Evolutionary conservation across 116 monocot species (phyloP).

Genomic region (Dioscorea cayenensis): DNA sequence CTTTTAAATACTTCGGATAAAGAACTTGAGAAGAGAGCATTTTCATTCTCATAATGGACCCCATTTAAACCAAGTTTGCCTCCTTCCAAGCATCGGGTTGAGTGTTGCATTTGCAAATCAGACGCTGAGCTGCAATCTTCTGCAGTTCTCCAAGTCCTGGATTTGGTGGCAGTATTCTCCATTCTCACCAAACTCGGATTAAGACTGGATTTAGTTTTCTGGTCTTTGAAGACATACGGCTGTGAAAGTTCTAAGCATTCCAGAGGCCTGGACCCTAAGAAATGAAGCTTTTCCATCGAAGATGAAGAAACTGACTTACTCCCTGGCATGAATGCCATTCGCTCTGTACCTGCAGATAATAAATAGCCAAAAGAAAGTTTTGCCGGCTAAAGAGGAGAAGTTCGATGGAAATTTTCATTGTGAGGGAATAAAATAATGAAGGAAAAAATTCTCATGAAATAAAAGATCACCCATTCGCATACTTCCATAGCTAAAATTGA

Average conservation of each 20-base stretch:
- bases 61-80: slow-evolving; percentile 21
- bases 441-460: too few species aligned
- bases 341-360: slow-evolving; percentile 26
- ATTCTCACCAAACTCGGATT: slow-evolving; percentile 21
- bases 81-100: slow-evolving; percentile 19
- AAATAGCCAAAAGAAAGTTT: not conserved
- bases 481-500: too few species aligned
- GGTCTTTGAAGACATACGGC: slow-evolving; percentile 25
- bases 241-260: slow-evolving; percentile 19
- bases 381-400: too few species aligned
- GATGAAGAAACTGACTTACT: slow-evolving; percentile 57
- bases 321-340: slow-evolving; percentile 31
- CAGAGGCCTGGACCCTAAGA: slow-evolving; percentile 14
- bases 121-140: slow-evolving; percentile 9
- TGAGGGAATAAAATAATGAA: too few species aligned
- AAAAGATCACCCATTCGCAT: too few species aligned
- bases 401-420: too few species aligned
- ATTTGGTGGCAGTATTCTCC: slow-evolving; percentile 14
- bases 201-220: slow-evolving; percentile 22
- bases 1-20: slow-evolving; percentile 44
- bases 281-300: slow-evolving; percentile 33
- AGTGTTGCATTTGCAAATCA: slow-evolving; percentile 20
- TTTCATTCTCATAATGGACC: slow-evolving; percentile 43
- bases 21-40: slow-evolving; percentile 60
- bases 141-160: slow-evolving; percentile 21